Conservation (phyloP, 2,329 filamentous ascomycete species). For the Mollisiaceae sp. region DNA sequence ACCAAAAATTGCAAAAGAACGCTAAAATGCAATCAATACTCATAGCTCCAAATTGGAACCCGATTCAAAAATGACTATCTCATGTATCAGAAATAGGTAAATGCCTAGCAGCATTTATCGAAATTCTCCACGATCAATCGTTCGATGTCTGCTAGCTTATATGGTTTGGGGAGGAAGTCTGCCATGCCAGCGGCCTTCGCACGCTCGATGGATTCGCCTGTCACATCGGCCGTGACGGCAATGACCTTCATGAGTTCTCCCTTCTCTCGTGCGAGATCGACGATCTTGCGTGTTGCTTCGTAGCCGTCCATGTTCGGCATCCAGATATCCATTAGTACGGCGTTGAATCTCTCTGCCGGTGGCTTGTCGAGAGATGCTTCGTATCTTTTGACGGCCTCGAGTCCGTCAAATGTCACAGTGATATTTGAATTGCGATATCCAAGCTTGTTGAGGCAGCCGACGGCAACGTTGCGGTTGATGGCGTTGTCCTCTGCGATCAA, state of each 20-base stretch:
- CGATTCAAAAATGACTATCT: background rate
- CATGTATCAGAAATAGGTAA: background rate
- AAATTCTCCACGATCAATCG: slow-evolving; percentile 50
- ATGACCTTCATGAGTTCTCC: slow-evolving; percentile 46
- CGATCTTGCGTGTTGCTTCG: slow-evolving; percentile 67
- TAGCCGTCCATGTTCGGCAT: slow-evolving; percentile 77
- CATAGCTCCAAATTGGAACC: slow-evolving; percentile 4
- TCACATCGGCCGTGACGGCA: slow-evolving; percentile 62
- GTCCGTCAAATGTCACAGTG: slow-evolving; percentile 69
- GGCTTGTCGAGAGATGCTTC: slow-evolving; percentile 46
- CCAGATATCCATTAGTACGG: slow-evolving; percentile 77
- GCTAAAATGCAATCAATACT: slow-evolving; percentile 11
- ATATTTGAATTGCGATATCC: slow-evolving; percentile 62
- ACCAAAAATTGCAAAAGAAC: background rate
- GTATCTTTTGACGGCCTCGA: slow-evolving; percentile 69
- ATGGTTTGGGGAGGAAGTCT: slow-evolving; percentile 61
- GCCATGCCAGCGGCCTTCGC: slow-evolving; percentile 58
- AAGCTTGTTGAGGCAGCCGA: slow-evolving; percentile 69
- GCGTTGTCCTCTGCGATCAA: slow-evolving; percentile 76
- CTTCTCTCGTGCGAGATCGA: slow-evolving; percentile 43
- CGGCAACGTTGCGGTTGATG: slow-evolving; percentile 71
- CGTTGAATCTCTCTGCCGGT: slow-evolving; percentile 54
- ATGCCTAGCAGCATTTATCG: slow-evolving; percentile 14
- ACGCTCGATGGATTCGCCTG: slow-evolving; percentile 53
- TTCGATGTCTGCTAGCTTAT: slow-evolving; percentile 58